Base-by-base conservation (phyloP, 306 rosid species). In the Acacia crassicarpa region DNA sequence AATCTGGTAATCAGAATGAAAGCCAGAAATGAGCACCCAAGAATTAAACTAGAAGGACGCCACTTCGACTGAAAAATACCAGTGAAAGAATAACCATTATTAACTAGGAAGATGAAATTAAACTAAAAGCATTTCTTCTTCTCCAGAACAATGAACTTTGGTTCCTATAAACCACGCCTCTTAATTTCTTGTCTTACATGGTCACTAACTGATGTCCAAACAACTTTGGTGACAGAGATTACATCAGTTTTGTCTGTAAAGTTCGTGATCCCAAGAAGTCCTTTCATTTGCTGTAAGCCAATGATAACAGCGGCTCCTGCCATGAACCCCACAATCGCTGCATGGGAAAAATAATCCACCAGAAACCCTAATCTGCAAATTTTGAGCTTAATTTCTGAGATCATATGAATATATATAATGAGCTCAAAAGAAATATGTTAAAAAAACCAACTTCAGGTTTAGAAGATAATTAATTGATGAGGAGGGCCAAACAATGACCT, bases 21-120 rank as follows among this genome's bases (percentile, higher is more conserved):
- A 58, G 59, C 67, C 40, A 93, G 84, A 82, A 91, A 91, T 32
- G 91, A 87, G 81, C 78, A 48, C 62, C 97, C 97, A 78, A 91
- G 82, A 4, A 90, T 44, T 38, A 87, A 86, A 79, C 80, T 87
- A 61, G 27, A 74, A 63, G 96, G 91, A 76, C 84, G 87, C 96
- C 96, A 93, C 82, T 84, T 86, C 54, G 82, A 78, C 81, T 77
- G 85, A 80, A 81, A 76, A 67, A 74, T 41, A 51, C 8, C 23
- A 56, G 74, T 38, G 32, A 71, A 76, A 61, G 20, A 76, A 67
- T 12, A 67, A 6, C 9, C 40, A 58, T 58, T n/a, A 58, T 20
- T n/a, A 7, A n/a, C 25, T 56, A 19, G 13, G 27, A 56, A 8
- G 62, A 56, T 20, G 62, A 56, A n/a, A 56, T 56, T 19, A 19